These are phyloP conservation scores for Sequoia sempervirens DNA, from an alignment of 75 land plant genomes.

Conservation along the genomic window DNA sequence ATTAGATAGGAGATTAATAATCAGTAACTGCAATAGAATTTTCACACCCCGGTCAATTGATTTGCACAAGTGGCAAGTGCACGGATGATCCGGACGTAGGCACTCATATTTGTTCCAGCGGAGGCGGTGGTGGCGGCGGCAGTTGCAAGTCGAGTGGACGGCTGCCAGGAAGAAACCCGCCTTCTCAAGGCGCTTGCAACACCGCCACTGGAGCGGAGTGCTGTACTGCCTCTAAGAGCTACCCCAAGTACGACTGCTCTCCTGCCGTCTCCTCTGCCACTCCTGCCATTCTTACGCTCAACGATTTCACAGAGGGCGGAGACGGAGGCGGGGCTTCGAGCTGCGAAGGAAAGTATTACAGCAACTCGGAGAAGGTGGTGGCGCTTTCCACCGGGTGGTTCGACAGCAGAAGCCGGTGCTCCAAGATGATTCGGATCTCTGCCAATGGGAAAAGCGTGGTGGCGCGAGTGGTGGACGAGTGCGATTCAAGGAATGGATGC, in stretches of 20 bases:
- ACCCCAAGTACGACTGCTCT: slow-evolving; percentile 17
- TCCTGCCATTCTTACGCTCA: slow-evolving; percentile 22
- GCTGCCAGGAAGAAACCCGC: background rate
- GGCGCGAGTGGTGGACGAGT: slow-evolving; percentile 63
- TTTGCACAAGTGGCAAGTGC: slow-evolving; percentile 35
- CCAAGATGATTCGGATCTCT: slow-evolving; percentile 25
- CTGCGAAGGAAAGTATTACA: slow-evolving; percentile 37
- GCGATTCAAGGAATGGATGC: slow-evolving; percentile 18
- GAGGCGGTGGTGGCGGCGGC: background rate
- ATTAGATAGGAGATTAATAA: too few relatives aligned
- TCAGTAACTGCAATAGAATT: too few relatives aligned
- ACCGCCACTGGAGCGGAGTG: background rate
- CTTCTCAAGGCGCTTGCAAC: background rate
- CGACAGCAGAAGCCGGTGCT: slow-evolving; percentile 22
- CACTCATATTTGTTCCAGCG: slow-evolving; percentile 10
- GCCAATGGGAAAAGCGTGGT: slow-evolving; percentile 30
- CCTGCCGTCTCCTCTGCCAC: slow-evolving; percentile 24
- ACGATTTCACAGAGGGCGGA: slow-evolving; percentile 29
- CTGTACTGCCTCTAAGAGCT: background rate
- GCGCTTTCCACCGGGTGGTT: slow-evolving; percentile 74
- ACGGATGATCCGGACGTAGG: slow-evolving; percentile 28
- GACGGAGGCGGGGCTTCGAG: slow-evolving; percentile 35
- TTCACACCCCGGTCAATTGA: slow-evolving; percentile 24
- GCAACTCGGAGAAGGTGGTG: slow-evolving; percentile 31
- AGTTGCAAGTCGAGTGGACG: background rate